Evolutionary conservation across 169 alveolate genomes (phyloP), one percentile per base, ranked within the genome.

Genomic region (Eimeria sp.): DNA sequence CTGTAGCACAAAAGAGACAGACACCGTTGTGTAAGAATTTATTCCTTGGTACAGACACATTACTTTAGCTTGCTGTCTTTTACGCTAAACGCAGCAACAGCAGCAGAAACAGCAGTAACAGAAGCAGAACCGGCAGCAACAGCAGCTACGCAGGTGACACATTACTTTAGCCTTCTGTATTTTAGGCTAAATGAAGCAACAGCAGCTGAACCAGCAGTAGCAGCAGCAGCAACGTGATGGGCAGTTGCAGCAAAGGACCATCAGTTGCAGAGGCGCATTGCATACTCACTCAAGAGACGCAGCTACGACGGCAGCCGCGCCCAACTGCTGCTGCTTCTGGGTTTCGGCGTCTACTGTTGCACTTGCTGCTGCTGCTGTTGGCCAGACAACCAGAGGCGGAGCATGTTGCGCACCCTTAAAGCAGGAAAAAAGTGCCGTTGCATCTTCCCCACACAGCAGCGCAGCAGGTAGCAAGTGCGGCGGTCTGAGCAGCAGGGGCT

Each of bases 371-470:
- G 73, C 70, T 51, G 72, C 72, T 51, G 90, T 72, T 82, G 90
- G 90, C 90, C 40, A 51, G 22, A 82, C 5, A 9, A 82, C 51
- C 27, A 82, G 16, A 7, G 90, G 90, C 10, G 72, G 54, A 2
- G 73, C 90, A 20, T 20, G 63, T 51, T 82, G 73, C 47, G 90
- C 90, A 45, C 49, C 73, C 18, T 6, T 49, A 22, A 82, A 82
- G 73, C 90, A 82, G 18, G 73, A n/a, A 82, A 82, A 82, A 25
- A 82, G 72, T 20, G 90, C 90, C 27, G 90, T 72, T 82, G 90
- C 70, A 25, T 82, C 90, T 51, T 82, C 90, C 4, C 72, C 90
- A 63, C 90, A 82, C 72, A 82, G 90, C 40, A 82, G 90, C 90
- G 90, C 72, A 51, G 90, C 73, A 49, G 90, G 90, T 45, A 82